Conservation (phyloP, 1,139 yeast species). For the Candida smagusa region DNA sequence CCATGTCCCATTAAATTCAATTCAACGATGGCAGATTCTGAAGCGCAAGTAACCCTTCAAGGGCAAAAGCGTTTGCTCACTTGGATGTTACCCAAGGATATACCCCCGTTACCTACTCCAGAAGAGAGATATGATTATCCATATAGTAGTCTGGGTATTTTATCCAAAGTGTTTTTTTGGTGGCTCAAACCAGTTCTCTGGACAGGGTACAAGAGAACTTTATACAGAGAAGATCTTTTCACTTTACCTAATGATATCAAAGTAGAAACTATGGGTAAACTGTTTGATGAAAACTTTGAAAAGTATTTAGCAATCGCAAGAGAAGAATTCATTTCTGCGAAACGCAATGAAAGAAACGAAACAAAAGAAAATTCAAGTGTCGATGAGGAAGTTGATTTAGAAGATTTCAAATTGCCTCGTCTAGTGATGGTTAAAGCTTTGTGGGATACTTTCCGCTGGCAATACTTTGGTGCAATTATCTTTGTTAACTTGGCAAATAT, state of each 20-base stretch:
- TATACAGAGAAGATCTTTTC: constrained; percentile 45
- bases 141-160: constrained; percentile 25
- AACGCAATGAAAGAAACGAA: constrained; percentile 26
- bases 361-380: constrained; percentile 17
- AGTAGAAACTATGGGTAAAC: constrained; percentile 33
- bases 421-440: constrained; percentile 18
- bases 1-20: no score
- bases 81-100: constrained; percentile 28
- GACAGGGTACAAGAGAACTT: constrained; percentile 51
- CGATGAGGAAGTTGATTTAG: constrained; percentile 22
- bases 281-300: constrained; percentile 25
- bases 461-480: constrained; percentile 20
- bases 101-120: constrained; percentile 36
- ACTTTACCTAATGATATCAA: constrained; percentile 34
- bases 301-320: constrained; percentile 18
- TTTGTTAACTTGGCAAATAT: constrained; percentile 17
- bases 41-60: constrained; percentile 4
- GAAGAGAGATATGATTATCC: constrained; percentile 43
- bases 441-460: constrained; percentile 27
- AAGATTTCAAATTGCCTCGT: constrained; percentile 16
- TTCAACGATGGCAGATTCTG: background rate
- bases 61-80: constrained; percentile 30
- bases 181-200: constrained; percentile 48
- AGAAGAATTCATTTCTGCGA: constrained; percentile 17
- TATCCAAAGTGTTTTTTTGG: constrained; percentile 45